Evolutionary conservation across 2,329 filamentous ascomycete genomes (phyloP), one percentile per base, ranked within the genome.

Genomic region (Metarhizium robertsii): DNA sequence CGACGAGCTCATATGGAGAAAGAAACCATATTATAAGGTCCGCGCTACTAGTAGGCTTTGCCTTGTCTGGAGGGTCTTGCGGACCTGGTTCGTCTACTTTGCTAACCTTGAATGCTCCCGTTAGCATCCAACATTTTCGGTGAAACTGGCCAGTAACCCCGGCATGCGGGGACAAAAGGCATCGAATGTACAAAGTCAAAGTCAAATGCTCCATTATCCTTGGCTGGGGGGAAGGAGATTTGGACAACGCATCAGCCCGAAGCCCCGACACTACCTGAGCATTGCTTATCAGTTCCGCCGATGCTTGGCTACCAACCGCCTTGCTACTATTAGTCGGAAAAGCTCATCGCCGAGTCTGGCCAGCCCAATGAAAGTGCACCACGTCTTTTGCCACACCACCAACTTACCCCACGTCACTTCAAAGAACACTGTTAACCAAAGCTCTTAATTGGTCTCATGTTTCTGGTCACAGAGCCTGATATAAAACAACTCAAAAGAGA

Each of bases 301-400:
- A 30, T 38, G 29, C 61, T 48, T 53, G 43, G 54, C 50, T 36
- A 55, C 50, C 20, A 20, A 50, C 49, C 42, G 40, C 30, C 51
- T 50, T 20, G 51, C 40, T 42, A 45, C 14, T 16, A 51, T n/a
- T 38, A 53, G 47, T 45, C 52, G 38, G 51, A 40, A 38, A 18
- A 47, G 30, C 40, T 47, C 34, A 53, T 50, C 38, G 51, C 47
- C 36, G 55, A 50, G 18, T 59, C 57, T 52, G 58, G 56, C 38
- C 55, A 63, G 65, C 56, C 67, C 67, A 69, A 69, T 69, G 62
- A 69, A 60, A 58, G 64, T 56, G 57, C 59, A 68, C 67, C 67
- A 69, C 67, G 67, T 69, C 67, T 69, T 40, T 60, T 64, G 58
- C 63, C 65, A 65, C 66, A 69, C 54, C 60, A 63, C 42, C 42